Conservation (phyloP, 345 rosid genomes). For the Pugionium dolabratum region DNA sequence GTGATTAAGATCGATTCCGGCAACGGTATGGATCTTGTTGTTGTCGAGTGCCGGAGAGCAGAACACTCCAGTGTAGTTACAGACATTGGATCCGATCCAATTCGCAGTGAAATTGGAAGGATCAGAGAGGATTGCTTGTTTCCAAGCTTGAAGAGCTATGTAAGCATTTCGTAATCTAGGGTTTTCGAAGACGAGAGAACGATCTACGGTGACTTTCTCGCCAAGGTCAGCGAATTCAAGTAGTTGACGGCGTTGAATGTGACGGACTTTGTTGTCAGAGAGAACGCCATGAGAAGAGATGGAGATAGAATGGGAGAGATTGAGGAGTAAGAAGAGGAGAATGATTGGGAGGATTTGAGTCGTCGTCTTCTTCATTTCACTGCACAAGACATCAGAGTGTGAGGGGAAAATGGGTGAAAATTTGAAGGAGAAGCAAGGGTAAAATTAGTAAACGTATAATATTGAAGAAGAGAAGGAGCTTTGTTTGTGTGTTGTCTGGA, state of each 20-base stretch:
- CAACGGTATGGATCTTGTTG: conserved; percentile 25
- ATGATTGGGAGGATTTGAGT: conserved; percentile 11
- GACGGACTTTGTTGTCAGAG: conserved; percentile 55
- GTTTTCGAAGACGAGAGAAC: conserved; percentile 62
- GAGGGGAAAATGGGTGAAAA: conserved; percentile 22
- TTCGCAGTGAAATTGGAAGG: no score
- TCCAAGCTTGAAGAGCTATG: conserved; percentile 42
- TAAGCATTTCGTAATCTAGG: conserved; percentile 58
- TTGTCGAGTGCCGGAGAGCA: conserved; percentile 64
- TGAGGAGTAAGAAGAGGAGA: conserved; percentile 36
- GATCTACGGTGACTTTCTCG: conserved; percentile 63
- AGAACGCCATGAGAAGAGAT: conserved; percentile 53
- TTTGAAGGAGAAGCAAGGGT: conserved; percentile 20
- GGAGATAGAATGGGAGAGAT: conserved; percentile 31
- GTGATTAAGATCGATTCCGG: no score
- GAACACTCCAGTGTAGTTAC: conserved; percentile 40
- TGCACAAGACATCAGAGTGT: conserved; percentile 63
- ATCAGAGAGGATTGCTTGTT: no score
- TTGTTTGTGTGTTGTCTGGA: conserved; percentile 34
- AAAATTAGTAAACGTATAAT: conserved; percentile 18
- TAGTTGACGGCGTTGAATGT: conserved; percentile 76
- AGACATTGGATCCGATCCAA: no score
- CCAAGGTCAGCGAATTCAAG: conserved; percentile 79
- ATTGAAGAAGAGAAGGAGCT: conserved; percentile 40
- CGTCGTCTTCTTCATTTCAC: conserved; percentile 70